Base-by-base conservation (phyloP, 169 alveolate genomes). In the Cardiosporidium cionae region DNA sequence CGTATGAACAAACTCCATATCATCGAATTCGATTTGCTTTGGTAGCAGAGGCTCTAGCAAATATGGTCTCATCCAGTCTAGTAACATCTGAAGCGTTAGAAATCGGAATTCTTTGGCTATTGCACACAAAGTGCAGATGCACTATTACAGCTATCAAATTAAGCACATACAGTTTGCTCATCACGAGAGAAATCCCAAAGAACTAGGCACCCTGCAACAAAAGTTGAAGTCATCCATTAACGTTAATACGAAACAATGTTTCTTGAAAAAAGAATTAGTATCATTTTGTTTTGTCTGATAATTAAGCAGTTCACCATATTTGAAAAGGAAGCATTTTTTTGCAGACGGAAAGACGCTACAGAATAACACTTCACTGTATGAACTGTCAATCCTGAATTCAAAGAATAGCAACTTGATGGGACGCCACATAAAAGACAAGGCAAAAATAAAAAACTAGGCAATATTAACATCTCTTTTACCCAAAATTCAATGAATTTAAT, bases 301-400 rank as follows among this genome's bases (percentile, higher is more conserved):
- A 16, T 44, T n/a, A 16, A n/a, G 58, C 6, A 0, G 0, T 70
- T 37, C 29, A 70, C 89, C 89, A 70, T 77, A 83, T 23, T 84
- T 68, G 37, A 83, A 83, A 68, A 83, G 69, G 70, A 83, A 83
- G 70, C 76, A 80, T 23, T 72, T 83, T 27, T 79, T 83, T 35
- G 68, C 75, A 29, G 65, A 68, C 7, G 58, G 35, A 75, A 83
- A 83, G 58, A 82, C 79, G 2, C 72, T 68, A 62, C 89, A 83
- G 27, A 80, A 83, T 58, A 83, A 68, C 7, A 83, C 89, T 72
- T 83, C 89, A 66, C 89, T 83, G 52, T 83, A 80, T 29, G 84
- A 80, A 27, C 76, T 83, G 65, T 83, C 84, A 31, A 83, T 70
- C 74, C 89, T 83, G 79, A 1, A 78, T n/a, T 37, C 52, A 22